These are phyloP conservation scores for Tilletia caries DNA, from an alignment of 1,284 basidiomycete species.

Conservation along the genomic window DNA sequence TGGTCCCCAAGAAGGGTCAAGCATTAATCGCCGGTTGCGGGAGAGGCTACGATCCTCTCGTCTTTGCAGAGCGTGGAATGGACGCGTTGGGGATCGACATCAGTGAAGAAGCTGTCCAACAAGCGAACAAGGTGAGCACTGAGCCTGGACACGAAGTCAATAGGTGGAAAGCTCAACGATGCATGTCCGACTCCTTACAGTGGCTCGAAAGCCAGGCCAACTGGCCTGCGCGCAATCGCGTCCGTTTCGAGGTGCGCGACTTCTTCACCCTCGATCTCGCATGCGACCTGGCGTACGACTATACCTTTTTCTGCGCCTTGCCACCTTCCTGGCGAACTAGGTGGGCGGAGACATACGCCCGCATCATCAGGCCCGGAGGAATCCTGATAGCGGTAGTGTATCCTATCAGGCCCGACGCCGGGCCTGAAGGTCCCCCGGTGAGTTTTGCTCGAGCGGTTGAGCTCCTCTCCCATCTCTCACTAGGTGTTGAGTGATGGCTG, in stretches of 20 bases:
- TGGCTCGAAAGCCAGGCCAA: neutral
- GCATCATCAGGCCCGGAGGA: constrained; percentile 24
- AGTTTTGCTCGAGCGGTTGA: neutral
- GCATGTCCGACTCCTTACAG: neutral
- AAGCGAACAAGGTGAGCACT: neutral
- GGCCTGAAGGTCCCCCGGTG: constrained; percentile 33
- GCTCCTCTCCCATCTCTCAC: no score
- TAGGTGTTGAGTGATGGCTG: no score
- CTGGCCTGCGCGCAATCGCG: neutral
- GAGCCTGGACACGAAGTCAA: neutral
- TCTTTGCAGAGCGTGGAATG: constrained; percentile 12
- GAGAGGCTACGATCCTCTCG: constrained; percentile 16
- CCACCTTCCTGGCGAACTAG: constrained; percentile 27
- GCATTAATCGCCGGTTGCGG: constrained; percentile 15
- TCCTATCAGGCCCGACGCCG: constrained; percentile 31
- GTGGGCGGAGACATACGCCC: constrained; percentile 39
- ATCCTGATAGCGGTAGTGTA: constrained; percentile 34
- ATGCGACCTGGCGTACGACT: constrained; percentile 33
- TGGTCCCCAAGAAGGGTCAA: neutral
- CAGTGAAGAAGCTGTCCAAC: constrained; percentile 8
- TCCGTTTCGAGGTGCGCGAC: neutral
- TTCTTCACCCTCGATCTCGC: constrained; percentile 2
- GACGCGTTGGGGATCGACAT: constrained; percentile 15
- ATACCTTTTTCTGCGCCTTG: constrained; percentile 43
- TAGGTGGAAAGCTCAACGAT: no score